phyloP scores from a whole-genome alignment of 1,139 yeast species.

The Candida sanyaensis region DNA sequence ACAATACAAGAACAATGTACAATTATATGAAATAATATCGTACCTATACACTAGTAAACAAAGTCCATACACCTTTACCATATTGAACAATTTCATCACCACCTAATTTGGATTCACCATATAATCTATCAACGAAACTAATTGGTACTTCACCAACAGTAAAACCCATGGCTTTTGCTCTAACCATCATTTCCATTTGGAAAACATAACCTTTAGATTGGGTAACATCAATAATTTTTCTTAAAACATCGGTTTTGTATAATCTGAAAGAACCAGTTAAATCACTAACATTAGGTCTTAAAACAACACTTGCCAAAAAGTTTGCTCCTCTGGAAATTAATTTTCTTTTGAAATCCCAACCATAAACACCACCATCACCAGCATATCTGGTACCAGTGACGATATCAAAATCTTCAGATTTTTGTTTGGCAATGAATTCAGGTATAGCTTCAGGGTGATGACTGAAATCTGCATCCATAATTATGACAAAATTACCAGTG shows the following conservation, averaged over 20 bases:
- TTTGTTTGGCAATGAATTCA: conserved; percentile 69
- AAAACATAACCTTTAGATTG: conserved; percentile 81
- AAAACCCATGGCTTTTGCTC: conserved; percentile 72
- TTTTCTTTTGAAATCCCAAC: conserved; percentile 84
- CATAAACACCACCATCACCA: conserved; percentile 82
- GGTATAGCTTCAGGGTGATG: conserved; percentile 85
- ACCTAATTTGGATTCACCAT: conserved; percentile 80
- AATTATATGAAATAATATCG: not conserved
- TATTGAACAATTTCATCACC: conserved; percentile 83
- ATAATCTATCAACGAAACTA: conserved; percentile 75
- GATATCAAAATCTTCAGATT: conserved; percentile 65
- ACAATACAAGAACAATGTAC: not conserved
- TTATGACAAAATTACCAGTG: conserved; percentile 74
- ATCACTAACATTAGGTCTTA: conserved; percentile 75
- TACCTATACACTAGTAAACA: conserved; percentile 59
- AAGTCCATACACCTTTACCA: conserved; percentile 71
- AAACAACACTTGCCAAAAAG: conserved; percentile 69
- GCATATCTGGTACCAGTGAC: conserved; percentile 87
- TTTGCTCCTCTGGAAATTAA: conserved; percentile 82
- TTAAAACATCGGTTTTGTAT: conserved; percentile 70
- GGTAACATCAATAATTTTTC: conserved; percentile 67
- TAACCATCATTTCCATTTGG: conserved; percentile 90
- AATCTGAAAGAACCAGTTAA: conserved; percentile 80
- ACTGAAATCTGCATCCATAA: conserved; percentile 87
- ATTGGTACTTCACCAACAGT: conserved; percentile 81